Conservation (phyloP, 495 filamentous ascomycete genomes). For the Lophiostoma macrostomum region DNA sequence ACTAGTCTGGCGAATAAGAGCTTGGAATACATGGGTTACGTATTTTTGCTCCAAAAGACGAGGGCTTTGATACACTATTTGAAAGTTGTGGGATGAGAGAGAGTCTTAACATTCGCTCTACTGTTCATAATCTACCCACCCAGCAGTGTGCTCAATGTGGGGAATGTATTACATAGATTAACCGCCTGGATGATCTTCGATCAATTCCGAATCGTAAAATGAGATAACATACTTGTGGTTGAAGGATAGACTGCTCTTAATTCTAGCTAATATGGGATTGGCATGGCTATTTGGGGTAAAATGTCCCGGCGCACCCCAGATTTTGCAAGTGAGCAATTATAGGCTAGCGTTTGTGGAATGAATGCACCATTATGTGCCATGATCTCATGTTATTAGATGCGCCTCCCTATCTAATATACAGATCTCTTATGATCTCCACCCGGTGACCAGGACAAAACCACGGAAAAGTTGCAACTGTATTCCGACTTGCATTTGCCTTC, state of each 20-base stretch:
- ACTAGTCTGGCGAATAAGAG: slow-evolving; percentile 12
- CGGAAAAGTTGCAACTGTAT: too few relatives aligned
- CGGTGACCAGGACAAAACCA: too few relatives aligned
- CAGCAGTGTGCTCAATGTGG: slow-evolving; percentile 6
- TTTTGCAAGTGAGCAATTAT: slow-evolving; percentile 3
- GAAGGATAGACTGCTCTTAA: slow-evolving; percentile 14
- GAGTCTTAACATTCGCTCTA: slow-evolving; percentile 9
- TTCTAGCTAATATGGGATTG: slow-evolving; percentile 7
- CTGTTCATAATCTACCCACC: slow-evolving; percentile 6
- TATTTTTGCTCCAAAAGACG: slow-evolving; percentile 8
- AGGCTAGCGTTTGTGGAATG: slow-evolving; percentile 3
- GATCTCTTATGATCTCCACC: too few relatives aligned
- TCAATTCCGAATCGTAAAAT: slow-evolving; percentile 13
- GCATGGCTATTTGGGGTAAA: slow-evolving; percentile 4
- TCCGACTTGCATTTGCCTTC: too few relatives aligned
- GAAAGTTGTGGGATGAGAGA: slow-evolving; percentile 6
- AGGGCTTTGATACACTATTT: slow-evolving; percentile 5
- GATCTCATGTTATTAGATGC: slow-evolving; percentile 1
- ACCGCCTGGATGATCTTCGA: slow-evolving; percentile 15
- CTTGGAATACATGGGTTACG: slow-evolving; percentile 13
- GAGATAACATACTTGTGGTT: slow-evolving; percentile 12
- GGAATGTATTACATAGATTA: slow-evolving; percentile 13
- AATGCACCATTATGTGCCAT: background rate
- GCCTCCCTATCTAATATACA: too few relatives aligned
- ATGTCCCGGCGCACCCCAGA: slow-evolving; percentile 3